Evolutionary conservation across 495 filamentous ascomycete genomes (phyloP).

Genomic region (Xylaria longipes): DNA sequence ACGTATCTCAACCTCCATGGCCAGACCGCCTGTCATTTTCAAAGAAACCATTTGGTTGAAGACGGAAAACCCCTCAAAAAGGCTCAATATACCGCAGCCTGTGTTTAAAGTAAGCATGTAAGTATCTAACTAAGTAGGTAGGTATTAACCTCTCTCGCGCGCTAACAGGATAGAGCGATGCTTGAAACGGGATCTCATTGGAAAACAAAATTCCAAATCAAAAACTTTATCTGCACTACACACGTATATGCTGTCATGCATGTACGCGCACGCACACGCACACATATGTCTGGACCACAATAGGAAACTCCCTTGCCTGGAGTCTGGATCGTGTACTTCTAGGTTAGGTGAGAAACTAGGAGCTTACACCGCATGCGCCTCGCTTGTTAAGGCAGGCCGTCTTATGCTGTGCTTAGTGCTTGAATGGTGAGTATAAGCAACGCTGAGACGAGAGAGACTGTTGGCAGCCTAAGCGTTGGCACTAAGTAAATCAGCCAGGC

Average conservation of each 20-base stretch:
- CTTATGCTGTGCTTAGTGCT: background rate
- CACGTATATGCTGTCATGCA: slow-evolving; percentile 5
- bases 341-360: background rate
- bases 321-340: background rate
- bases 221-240: slow-evolving; percentile 18
- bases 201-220: slow-evolving; percentile 12
- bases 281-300: background rate
- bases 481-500: background rate
- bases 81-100: background rate
- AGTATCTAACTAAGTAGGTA: background rate
- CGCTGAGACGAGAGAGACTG: background rate
- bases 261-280: background rate
- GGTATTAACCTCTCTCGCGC: background rate
- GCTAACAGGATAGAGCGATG: background rate
- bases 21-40: background rate
- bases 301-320: slow-evolving; percentile 5
- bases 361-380: slow-evolving; percentile 1
- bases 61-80: background rate
- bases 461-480: too few species aligned
- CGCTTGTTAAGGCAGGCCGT: slow-evolving; percentile 7
- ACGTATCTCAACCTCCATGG: background rate
- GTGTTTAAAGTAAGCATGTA: background rate
- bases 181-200: background rate
- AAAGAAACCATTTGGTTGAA: background rate
- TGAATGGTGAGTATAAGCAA: background rate